These are phyloP conservation scores for Buxus sempervirens DNA, from an alignment of 164 flowering plant species.

Conservation along the genomic window DNA sequence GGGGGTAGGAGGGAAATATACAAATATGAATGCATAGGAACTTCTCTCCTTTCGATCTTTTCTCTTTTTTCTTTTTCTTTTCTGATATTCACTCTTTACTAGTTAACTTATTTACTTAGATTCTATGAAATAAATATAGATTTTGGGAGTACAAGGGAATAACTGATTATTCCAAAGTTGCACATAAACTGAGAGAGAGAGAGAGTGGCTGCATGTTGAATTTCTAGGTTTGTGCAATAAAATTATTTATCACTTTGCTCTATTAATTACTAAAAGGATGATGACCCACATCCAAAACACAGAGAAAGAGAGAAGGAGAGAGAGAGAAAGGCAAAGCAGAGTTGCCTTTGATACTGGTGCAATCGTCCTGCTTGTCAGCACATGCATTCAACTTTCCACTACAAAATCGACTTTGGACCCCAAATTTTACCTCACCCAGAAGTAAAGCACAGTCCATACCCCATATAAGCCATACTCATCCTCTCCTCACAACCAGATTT, in stretches of 20 bases:
- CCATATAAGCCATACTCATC: constrained; percentile 25
- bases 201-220: constrained; percentile 6
- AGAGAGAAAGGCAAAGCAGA: constrained; percentile 50
- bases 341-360: constrained; percentile 61
- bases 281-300: constrained; percentile 35
- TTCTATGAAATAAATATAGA: constrained; percentile 17
- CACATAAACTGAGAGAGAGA: background rate
- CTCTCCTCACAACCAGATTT: constrained; percentile 12
- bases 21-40: background rate
- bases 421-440: constrained; percentile 58
- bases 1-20: constrained; percentile 3
- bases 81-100: background rate
- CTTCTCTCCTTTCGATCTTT: background rate
- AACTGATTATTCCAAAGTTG: constrained; percentile 15
- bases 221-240: constrained; percentile 4
- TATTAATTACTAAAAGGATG: constrained; percentile 24
- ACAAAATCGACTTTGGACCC: constrained; percentile 74
- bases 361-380: constrained; percentile 70
- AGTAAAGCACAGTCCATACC: constrained; percentile 67
- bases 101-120: background rate
- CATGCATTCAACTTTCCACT: constrained; percentile 94
- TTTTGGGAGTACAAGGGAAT: background rate
- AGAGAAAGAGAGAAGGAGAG: constrained; percentile 19
- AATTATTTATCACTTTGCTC: constrained; percentile 6
- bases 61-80: constrained; percentile 10